A percentile compares a stretch with the other conserved stretches of the same genome.
These are phyloP conservation scores for Pythium chondricola DNA, from an alignment of 352 stramenopile species.

Conservation along the genomic window DNA sequence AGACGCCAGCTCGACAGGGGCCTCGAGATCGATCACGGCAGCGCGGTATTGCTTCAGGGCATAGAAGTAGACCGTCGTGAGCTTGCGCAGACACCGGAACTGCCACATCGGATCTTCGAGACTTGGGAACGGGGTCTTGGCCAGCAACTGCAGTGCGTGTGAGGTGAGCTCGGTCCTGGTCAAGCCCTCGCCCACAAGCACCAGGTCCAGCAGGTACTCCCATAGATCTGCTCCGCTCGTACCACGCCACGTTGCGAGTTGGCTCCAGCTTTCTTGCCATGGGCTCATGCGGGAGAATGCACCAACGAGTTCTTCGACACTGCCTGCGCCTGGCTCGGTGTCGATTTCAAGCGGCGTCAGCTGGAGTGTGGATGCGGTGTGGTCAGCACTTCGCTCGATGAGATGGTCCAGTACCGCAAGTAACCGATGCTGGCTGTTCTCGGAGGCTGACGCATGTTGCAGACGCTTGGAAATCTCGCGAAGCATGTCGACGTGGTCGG, in stretches of 20 bases:
- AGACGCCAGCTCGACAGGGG: slow-evolving; percentile 2
- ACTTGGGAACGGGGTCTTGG: slow-evolving; percentile 46
- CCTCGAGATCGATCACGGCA: slow-evolving; percentile 25
- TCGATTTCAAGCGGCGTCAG: slow-evolving; percentile 14
- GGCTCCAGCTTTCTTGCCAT: slow-evolving; percentile 29
- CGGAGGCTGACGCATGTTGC: slow-evolving; percentile 3
- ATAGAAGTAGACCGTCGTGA: slow-evolving; percentile 51
- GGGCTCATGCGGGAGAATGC: slow-evolving; percentile 22
- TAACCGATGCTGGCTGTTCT: slow-evolving; percentile 4
- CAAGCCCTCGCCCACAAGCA: slow-evolving; percentile 23
- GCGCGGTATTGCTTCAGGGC: slow-evolving; percentile 41
- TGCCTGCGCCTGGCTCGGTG: background rate
- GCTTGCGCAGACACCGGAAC: slow-evolving; percentile 59
- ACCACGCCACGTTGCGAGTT: slow-evolving; percentile 45
- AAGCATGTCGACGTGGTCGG: slow-evolving; percentile 46
- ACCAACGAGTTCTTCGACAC: slow-evolving; percentile 21
- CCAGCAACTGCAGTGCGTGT: slow-evolving; percentile 41
- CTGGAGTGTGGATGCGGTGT: background rate
- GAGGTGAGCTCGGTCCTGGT: background rate
- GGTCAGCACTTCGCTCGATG: background rate
- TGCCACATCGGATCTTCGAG: slow-evolving; percentile 73
- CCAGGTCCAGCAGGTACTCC: slow-evolving; percentile 60
- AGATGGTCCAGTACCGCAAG: slow-evolving; percentile 6
- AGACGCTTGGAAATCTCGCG: slow-evolving; percentile 10
- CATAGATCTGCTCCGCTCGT: slow-evolving; percentile 45